A percentile compares a stretch with the other conserved stretches of the same genome.
Conservation (phyloP, 768 basidiomycete genomes). For the Collybiopsis luxurians region DNA sequence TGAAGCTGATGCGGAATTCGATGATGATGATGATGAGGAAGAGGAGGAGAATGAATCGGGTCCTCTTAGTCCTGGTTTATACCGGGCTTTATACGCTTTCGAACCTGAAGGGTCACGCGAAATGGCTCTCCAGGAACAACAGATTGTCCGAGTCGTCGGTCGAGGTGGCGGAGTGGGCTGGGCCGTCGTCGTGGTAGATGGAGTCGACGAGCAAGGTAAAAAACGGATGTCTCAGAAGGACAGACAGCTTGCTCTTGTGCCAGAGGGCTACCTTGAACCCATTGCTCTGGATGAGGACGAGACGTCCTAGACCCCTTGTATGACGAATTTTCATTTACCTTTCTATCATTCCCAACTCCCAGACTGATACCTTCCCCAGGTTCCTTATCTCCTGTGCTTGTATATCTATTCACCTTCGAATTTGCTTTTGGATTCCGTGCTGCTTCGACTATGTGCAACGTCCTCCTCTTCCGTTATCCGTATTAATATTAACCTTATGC, state of each 20-base stretch:
- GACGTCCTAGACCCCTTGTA: too few relatives aligned
- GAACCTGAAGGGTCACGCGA: conserved; percentile 60
- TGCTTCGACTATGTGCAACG: too few relatives aligned
- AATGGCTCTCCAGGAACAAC: conserved; percentile 56
- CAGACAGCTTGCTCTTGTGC: conserved; percentile 47
- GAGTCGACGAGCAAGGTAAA: neutral
- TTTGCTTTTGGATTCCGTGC: too few relatives aligned
- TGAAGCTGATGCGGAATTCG: neutral
- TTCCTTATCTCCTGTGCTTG: too few relatives aligned
- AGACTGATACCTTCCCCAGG: too few relatives aligned
- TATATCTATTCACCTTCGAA: too few relatives aligned
- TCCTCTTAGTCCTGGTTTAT: conserved; percentile 45
- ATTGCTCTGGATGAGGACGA: conserved; percentile 25
- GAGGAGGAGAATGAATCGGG: conserved; percentile 12
- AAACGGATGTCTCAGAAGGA: conserved; percentile 6
- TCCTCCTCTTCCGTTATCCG: too few relatives aligned
- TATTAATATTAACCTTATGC: too few relatives aligned
- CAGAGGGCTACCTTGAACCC: conserved; percentile 53
- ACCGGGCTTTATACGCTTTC: conserved; percentile 55
- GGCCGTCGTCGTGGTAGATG: conserved; percentile 41
- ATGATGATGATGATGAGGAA: conserved; percentile 1
- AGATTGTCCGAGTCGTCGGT: conserved; percentile 50
- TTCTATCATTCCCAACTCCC: too few relatives aligned
- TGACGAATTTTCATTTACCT: too few relatives aligned
- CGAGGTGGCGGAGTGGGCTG: conserved; percentile 56